Conservation (phyloP, 2,329 filamentous ascomycete species). For the Pseudocercospora cruenta region DNA sequence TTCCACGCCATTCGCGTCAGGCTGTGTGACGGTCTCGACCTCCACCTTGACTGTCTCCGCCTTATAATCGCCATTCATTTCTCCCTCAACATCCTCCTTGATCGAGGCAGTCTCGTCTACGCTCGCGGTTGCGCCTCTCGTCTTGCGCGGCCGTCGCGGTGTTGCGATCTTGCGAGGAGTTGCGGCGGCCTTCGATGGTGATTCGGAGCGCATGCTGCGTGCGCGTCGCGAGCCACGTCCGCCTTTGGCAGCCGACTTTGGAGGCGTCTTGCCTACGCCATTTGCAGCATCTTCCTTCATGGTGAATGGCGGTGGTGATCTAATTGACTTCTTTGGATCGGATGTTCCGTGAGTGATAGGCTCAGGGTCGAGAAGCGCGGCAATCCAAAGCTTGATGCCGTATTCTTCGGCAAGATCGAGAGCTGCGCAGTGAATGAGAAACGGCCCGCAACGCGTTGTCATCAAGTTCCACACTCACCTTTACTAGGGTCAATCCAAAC, state of each 20-base stretch:
- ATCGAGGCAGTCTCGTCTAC: slow-evolving; percentile 34
- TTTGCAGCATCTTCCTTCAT: slow-evolving; percentile 37
- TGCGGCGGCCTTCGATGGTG: slow-evolving; percentile 55
- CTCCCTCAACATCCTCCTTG: slow-evolving; percentile 27
- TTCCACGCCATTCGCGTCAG: slow-evolving; percentile 59
- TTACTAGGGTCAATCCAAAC: slow-evolving; percentile 87
- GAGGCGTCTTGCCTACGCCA: slow-evolving; percentile 32
- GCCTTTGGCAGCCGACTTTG: slow-evolving; percentile 26
- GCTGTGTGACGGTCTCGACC: slow-evolving; percentile 66
- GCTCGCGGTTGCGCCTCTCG: slow-evolving; percentile 36
- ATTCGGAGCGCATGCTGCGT: slow-evolving; percentile 63
- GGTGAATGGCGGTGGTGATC: slow-evolving; percentile 77
- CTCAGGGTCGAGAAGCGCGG: slow-evolving; percentile 85
- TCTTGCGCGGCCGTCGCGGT: slow-evolving; percentile 58
- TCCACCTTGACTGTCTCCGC: slow-evolving; percentile 66
- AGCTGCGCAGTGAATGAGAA: slow-evolving; percentile 56
- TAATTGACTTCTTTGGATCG: slow-evolving; percentile 67
- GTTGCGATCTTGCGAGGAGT: slow-evolving; percentile 54
- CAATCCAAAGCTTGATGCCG: slow-evolving; percentile 81
- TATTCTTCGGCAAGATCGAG: slow-evolving; percentile 86
- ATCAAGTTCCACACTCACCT: slow-evolving; percentile 48
- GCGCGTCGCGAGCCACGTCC: slow-evolving; percentile 41
- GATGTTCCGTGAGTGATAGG: slow-evolving; percentile 71
- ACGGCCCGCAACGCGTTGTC: neutral
- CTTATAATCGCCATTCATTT: slow-evolving; percentile 24